Conservation (phyloP, 352 stramenopile species). For the Globisporangium emineosum region DNA sequence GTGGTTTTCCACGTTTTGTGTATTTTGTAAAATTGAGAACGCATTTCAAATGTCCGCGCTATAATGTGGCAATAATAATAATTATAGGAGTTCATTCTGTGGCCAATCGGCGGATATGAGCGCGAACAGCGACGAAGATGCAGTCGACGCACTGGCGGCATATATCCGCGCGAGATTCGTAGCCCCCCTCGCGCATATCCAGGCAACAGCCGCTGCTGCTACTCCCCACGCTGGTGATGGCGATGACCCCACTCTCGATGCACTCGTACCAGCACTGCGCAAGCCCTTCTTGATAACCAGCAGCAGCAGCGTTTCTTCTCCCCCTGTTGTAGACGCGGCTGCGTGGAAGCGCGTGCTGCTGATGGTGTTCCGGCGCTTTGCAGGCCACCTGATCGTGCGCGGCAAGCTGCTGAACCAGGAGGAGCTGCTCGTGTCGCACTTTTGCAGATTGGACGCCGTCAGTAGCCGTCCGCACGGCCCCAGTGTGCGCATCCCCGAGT, state of each 20-base stretch:
- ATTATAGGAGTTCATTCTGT: no score
- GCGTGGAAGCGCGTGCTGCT: conserved; percentile 15
- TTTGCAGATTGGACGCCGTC: conserved; percentile 10
- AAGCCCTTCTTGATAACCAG: neutral
- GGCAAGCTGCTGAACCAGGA: conserved; percentile 45
- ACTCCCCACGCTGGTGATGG: neutral
- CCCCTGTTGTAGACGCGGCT: conserved; percentile 5
- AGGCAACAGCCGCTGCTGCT: neutral
- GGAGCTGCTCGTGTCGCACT: conserved; percentile 32
- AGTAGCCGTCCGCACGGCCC: neutral
- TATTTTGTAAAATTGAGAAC: no score
- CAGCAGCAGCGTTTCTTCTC: neutral
- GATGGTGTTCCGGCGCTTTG: conserved; percentile 30
- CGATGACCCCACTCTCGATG: neutral
- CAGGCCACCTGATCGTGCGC: conserved; percentile 23
- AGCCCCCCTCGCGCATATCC: neutral
- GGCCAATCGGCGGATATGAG: neutral
- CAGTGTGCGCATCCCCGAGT: conserved; percentile 8
- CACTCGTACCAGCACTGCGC: neutral
- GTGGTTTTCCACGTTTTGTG: neutral
- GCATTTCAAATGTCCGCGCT: no score
- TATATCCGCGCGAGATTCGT: neutral
- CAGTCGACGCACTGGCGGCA: neutral
- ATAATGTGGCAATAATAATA: no score
- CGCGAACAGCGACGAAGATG: conserved; percentile 4